phyloP scores from a whole-genome alignment of 1,139 yeast genomes.

The Suhomyces terraborum region DNA sequence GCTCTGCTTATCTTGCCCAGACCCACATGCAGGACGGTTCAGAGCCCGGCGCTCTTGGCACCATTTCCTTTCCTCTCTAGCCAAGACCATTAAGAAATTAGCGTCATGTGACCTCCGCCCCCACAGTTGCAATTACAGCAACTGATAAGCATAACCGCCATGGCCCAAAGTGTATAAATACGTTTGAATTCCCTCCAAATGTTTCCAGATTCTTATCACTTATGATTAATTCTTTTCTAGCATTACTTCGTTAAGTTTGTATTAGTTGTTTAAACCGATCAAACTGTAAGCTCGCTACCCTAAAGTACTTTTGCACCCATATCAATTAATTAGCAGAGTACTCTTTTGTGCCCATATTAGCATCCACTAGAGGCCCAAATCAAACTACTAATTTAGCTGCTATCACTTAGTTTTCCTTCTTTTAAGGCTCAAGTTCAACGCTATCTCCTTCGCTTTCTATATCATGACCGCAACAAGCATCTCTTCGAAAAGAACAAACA shows the following conservation, averaged over 20 bases:
- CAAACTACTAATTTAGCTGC: too few species aligned
- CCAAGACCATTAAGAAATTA: constrained; percentile 10
- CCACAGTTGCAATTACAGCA: constrained; percentile 5
- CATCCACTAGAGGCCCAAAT: too few species aligned
- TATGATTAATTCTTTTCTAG: neutral
- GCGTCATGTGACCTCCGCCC: constrained; percentile 3
- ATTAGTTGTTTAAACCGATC: too few species aligned
- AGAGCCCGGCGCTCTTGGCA: constrained; percentile 13
- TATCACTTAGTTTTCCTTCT: neutral
- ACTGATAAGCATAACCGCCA: constrained; percentile 4
- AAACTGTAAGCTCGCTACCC: too few species aligned
- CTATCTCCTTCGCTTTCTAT: neutral
- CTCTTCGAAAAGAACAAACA: neutral
- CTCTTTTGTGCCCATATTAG: too few species aligned
- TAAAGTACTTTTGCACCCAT: too few species aligned
- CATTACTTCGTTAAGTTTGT: too few species aligned
- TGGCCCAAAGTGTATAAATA: constrained; percentile 1
- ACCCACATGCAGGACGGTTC: too few species aligned
- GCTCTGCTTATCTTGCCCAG: constrained; percentile 6
- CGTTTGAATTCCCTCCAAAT: neutral
- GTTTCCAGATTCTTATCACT: neutral
- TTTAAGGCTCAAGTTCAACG: neutral
- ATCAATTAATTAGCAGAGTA: too few species aligned
- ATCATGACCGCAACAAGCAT: neutral
- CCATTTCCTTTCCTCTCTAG: constrained; percentile 2